A percentile compares a stretch with the other conserved stretches of the same genome.
These are phyloP conservation scores for Hypoxylon sp. DNA, from an alignment of 2,329 filamentous ascomycete species.

Conservation along the genomic window DNA sequence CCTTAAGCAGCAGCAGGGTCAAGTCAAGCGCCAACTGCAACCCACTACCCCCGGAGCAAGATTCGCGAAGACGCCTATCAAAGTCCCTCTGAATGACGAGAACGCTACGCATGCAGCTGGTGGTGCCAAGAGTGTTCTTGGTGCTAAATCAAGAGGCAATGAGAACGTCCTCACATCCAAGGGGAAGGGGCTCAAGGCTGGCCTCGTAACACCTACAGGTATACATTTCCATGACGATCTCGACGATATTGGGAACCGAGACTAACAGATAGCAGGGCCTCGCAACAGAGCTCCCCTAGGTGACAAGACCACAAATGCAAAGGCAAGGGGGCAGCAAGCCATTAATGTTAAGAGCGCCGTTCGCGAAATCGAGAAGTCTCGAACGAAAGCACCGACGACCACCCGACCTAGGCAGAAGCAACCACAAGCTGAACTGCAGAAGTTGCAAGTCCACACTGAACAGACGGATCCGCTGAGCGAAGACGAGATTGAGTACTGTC, in stretches of 20 bases:
- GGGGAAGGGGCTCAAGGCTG: conserved; percentile 68
- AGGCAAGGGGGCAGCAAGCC: conserved; percentile 77
- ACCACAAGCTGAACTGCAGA: conserved; percentile 67
- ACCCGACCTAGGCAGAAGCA: conserved; percentile 71
- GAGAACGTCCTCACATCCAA: conserved; percentile 69
- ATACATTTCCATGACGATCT: conserved; percentile 51
- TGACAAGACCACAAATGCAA: conserved; percentile 97
- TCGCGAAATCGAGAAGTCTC: conserved; percentile 74
- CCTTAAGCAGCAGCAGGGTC: conserved; percentile 75
- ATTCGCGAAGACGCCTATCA: conserved; percentile 86
- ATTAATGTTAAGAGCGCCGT: conserved; percentile 73
- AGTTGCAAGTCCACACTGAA: conserved; percentile 74
- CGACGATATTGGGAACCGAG: background rate
- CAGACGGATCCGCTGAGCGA: conserved; percentile 65
- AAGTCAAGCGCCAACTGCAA: conserved; percentile 54
- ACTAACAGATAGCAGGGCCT: conserved; percentile 63
- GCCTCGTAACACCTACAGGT: conserved; percentile 87
- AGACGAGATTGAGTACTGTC: conserved; percentile 91
- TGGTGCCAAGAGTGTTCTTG: conserved; percentile 71
- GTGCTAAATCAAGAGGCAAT: conserved; percentile 69
- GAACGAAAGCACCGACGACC: conserved; percentile 70
- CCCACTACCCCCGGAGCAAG: conserved; percentile 82
- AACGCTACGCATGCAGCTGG: conserved; percentile 75
- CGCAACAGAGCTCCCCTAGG: conserved; percentile 86
- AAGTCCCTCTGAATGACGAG: conserved; percentile 84